Conservation (phyloP, 495 filamentous ascomycete genomes). For the Podospora conica region DNA sequence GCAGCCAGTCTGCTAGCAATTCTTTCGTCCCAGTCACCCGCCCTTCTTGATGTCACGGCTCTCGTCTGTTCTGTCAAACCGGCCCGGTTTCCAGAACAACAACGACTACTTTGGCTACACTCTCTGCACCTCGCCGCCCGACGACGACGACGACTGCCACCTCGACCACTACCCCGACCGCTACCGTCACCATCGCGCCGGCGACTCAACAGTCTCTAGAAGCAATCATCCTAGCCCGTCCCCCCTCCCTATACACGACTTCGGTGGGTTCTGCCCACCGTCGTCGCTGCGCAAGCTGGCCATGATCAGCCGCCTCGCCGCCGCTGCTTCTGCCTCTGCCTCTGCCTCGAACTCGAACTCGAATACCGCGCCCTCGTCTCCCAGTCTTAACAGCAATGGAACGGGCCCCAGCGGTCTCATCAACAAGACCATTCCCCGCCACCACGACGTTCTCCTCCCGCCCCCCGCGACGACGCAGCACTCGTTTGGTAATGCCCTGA, state of each 20-base stretch:
- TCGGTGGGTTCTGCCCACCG: conserved; percentile 27
- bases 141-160: not conserved
- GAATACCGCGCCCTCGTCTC: conserved; percentile 28
- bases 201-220: not conserved
- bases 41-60: conserved; percentile 21
- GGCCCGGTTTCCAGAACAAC: conserved; percentile 16
- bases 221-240: not conserved
- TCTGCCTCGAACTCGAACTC: too few relatives aligned
- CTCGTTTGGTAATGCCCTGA: conserved; percentile 30
- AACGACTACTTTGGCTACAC: conserved; percentile 12
- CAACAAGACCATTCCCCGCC: not conserved
- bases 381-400: conserved; percentile 21
- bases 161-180: not conserved
- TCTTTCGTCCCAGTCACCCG: not conserved
- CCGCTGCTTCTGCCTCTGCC: too few relatives aligned
- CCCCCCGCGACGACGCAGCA: conserved; percentile 23
- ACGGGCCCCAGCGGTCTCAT: conserved; percentile 2
- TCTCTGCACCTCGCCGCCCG: not conserved
- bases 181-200: too few relatives aligned
- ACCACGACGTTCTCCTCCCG: conserved; percentile 20
- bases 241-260: conserved; percentile 14
- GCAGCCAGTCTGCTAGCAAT: not conserved
- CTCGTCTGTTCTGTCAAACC: conserved; percentile 10
- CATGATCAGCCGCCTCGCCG: conserved; percentile 41
- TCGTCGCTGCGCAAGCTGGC: conserved; percentile 41